Percentiles rank a stretch among this genome's conserved stretches.
Conservation (phyloP, 495 filamentous ascomycete species). For the Podospora appendiculata region DNA sequence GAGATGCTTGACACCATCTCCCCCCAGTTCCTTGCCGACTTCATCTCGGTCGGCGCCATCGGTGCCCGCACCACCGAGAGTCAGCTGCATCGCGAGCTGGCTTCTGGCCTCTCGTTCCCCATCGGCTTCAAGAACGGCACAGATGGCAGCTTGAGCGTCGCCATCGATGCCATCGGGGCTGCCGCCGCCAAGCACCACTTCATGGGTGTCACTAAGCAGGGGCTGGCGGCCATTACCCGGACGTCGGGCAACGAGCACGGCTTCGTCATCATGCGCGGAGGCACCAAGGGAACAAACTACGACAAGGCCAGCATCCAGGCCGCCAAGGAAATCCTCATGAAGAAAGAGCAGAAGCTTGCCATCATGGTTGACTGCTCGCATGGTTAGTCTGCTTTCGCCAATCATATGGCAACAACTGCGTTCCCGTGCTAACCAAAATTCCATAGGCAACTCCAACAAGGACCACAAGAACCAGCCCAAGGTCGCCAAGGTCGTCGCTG, state of each 20-base stretch:
- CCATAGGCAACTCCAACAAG: slow-evolving; percentile 64
- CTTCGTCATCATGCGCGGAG: slow-evolving; percentile 91
- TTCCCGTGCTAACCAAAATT: slow-evolving; percentile 8
- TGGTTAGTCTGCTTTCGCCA: slow-evolving; percentile 37
- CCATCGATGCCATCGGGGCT: slow-evolving; percentile 91
- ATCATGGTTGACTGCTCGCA: slow-evolving; percentile 99
- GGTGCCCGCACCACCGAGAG: slow-evolving; percentile 96
- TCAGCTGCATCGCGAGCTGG: slow-evolving; percentile 90
- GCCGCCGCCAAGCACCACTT: slow-evolving; percentile 92
- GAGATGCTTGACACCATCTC: slow-evolving; percentile 99
- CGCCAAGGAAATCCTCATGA: slow-evolving; percentile 70
- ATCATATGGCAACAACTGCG: neutral
- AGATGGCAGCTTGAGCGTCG: slow-evolving; percentile 88
- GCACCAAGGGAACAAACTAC: slow-evolving; percentile 90
- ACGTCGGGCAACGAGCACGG: slow-evolving; percentile 93
- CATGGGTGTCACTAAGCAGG: slow-evolving; percentile 99
- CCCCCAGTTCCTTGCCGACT: slow-evolving; percentile 87
- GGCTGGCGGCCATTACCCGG: slow-evolving; percentile 87
- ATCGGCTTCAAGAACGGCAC: slow-evolving; percentile 99
- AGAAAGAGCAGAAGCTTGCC: slow-evolving; percentile 80
- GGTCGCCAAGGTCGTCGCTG: slow-evolving; percentile 72
- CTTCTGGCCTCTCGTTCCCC: slow-evolving; percentile 94
- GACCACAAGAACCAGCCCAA: slow-evolving; percentile 85
- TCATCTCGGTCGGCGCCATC: slow-evolving; percentile 92
- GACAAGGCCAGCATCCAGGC: slow-evolving; percentile 71